Evolutionary conservation across 2,329 filamentous ascomycete species (phyloP), one percentile per base, ranked within the genome.

Genomic region (Lachnellula subtilissima): DNA sequence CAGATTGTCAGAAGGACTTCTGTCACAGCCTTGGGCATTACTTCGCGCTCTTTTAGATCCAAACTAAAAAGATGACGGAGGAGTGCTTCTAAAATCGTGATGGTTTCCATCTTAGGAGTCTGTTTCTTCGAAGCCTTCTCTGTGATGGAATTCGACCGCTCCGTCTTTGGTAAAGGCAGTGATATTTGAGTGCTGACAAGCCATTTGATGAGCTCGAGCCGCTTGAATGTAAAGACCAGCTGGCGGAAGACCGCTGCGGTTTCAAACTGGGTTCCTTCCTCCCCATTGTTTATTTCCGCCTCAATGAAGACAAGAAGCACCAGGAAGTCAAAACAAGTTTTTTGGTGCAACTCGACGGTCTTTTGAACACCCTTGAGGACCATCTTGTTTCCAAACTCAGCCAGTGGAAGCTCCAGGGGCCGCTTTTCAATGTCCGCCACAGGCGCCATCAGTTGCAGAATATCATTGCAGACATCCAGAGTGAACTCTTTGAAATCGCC

Each of bases 281-380:
- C 85, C 43, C 87, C 84, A 61, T 85, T 82, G 56, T 92, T 88
- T 52, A 89, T 82, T 67, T 94, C 90, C 40, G 86, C 86, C 69
- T 94, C 88, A 79, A 97, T 87, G 70, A 97, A 91, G 9, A 94
- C 81, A 15, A 96, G 78, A 6, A 99, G 79, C 2, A 94, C 80
- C 2, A 97, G 76, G 56, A 97, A 82, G 67, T 93, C 91, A 60
- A 95, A 84, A 50, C 95, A 84, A 8, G 94, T 77, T 57, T 83
- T 83, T 73, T 85, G 86, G 57, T 88, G 87, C 35, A 89, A 73
- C 50, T 87, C 80, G 6, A 94, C 81, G 12, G 83, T 87, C 68
- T 97, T 91, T 67, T 93, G 88, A 0, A 89, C 84, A 6, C 90
- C 87, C 59, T 85, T 86, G 11, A 96, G 82, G 14, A 91, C 77